These are phyloP conservation scores for Gloeopeniophorella convolvens DNA, from an alignment of 768 basidiomycete genomes.

Conservation along the genomic window DNA sequence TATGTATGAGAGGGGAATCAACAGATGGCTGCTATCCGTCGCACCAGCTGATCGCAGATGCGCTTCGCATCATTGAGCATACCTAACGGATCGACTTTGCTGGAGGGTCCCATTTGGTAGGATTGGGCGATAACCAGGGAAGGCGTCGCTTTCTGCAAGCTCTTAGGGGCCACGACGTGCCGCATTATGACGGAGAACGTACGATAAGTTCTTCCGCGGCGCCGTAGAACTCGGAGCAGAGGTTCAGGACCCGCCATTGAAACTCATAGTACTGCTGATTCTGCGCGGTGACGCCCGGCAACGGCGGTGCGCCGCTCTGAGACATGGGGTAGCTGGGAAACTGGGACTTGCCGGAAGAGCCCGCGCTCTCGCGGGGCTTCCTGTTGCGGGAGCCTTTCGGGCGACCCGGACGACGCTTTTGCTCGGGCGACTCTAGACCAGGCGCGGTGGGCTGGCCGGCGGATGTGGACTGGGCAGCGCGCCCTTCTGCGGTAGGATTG, in stretches of 20 bases:
- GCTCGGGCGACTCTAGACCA: slow-evolving; percentile 33
- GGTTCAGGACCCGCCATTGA: slow-evolving; percentile 76
- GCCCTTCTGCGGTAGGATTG: slow-evolving; percentile 10
- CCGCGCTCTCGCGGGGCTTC: slow-evolving; percentile 38
- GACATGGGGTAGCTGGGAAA: slow-evolving; percentile 19
- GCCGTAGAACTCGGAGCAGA: slow-evolving; percentile 81
- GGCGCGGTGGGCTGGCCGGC: slow-evolving; percentile 19
- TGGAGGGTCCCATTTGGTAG: slow-evolving; percentile 64
- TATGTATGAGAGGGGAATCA: slow-evolving; percentile 12
- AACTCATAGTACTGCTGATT: slow-evolving; percentile 82
- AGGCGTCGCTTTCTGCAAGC: slow-evolving; percentile 45
- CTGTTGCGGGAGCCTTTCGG: slow-evolving; percentile 77
- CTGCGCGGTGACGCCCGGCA: slow-evolving; percentile 46
- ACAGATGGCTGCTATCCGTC: slow-evolving; percentile 18
- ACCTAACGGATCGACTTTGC: slow-evolving; percentile 64
- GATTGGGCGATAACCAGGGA: slow-evolving; percentile 74
- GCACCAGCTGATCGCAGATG: slow-evolving; percentile 69
- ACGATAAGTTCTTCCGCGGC: slow-evolving; percentile 82
- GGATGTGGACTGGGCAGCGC: slow-evolving; percentile 2
- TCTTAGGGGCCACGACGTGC: slow-evolving; percentile 8
- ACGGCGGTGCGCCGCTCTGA: slow-evolving; percentile 24
- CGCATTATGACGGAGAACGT: slow-evolving; percentile 28
- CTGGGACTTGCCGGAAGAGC: slow-evolving; percentile 38
- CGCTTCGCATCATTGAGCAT: slow-evolving; percentile 75
- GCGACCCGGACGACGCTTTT: slow-evolving; percentile 70